A percentile compares a stretch with the other conserved stretches of the same genome.
These are phyloP conservation scores for Erigeron canadensis DNA, from an alignment of 129 eudicot genomes.

Conservation along the genomic window DNA sequence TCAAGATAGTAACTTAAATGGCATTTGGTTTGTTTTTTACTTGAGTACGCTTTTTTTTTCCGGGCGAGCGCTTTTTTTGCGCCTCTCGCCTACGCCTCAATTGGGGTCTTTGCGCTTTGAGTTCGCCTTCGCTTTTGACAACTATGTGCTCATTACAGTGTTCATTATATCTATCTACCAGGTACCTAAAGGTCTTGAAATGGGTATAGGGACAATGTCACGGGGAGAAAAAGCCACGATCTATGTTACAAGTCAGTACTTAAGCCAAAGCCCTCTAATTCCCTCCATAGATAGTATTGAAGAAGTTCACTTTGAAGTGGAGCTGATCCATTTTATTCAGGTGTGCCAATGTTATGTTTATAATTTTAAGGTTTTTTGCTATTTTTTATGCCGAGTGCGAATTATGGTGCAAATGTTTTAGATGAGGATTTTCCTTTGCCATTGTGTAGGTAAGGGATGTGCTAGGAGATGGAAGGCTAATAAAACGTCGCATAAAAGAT, in stretches of 20 bases:
- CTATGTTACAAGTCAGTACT: constrained; percentile 65
- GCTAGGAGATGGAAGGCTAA: constrained; percentile 98
- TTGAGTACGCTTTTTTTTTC: no score
- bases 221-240: constrained; percentile 86
- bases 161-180: constrained; percentile 24
- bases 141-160: background rate
- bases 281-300: constrained; percentile 53
- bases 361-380: background rate
- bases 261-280: constrained; percentile 55
- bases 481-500: constrained; percentile 90
- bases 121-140: no score
- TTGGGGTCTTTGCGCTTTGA: no score
- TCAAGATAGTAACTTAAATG: no score
- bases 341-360: constrained; percentile 34
- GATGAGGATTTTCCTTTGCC: constrained; percentile 15
- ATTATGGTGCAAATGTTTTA: constrained; percentile 12
- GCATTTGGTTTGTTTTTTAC: no score
- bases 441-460: constrained; percentile 86
- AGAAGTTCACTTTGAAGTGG: constrained; percentile 96
- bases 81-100: no score
- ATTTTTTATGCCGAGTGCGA: constrained; percentile 11
- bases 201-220: constrained; percentile 97
- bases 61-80: no score
- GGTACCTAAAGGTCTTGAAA: constrained; percentile 97
- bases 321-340: constrained; percentile 95